phyloP scores from a whole-genome alignment of 371 early-diverging fungal species.

The Mortierella sp. region DNA sequence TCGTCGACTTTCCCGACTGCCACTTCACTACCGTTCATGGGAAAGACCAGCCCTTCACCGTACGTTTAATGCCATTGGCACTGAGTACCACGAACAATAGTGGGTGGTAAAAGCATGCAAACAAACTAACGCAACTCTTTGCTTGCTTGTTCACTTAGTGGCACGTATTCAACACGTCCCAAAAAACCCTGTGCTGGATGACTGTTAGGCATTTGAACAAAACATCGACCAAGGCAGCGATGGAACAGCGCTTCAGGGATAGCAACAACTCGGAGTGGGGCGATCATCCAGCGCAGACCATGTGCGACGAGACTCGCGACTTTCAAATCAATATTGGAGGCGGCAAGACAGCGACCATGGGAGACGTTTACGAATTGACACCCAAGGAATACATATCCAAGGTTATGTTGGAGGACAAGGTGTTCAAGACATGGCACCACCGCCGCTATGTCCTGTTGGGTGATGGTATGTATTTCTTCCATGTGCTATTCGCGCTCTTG shows the following conservation, averaged over 20 bases:
- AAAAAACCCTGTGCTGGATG: not conserved
- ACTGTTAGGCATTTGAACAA: not conserved
- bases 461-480: not conserved
- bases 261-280: not conserved
- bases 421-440: slow-evolving; percentile 15
- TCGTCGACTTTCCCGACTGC: not conserved
- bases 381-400: not conserved
- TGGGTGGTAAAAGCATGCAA: not conserved
- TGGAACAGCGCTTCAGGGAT: not conserved
- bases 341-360: not conserved
- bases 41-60: not conserved
- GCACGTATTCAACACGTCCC: not conserved
- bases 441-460: not conserved
- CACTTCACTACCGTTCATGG: not conserved
- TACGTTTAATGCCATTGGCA: not conserved
- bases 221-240: not conserved
- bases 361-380: not conserved
- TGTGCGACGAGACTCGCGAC: slow-evolving; percentile 1
- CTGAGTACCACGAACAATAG: too few relatives aligned
- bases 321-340: not conserved
- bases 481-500: not conserved
- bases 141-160: not conserved
- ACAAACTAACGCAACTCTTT: not conserved
- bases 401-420: slow-evolving; percentile 13
- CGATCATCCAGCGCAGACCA: not conserved